phyloP scores from a whole-genome alignment of 441 rosid species.

The Erodium trifolium region DNA sequence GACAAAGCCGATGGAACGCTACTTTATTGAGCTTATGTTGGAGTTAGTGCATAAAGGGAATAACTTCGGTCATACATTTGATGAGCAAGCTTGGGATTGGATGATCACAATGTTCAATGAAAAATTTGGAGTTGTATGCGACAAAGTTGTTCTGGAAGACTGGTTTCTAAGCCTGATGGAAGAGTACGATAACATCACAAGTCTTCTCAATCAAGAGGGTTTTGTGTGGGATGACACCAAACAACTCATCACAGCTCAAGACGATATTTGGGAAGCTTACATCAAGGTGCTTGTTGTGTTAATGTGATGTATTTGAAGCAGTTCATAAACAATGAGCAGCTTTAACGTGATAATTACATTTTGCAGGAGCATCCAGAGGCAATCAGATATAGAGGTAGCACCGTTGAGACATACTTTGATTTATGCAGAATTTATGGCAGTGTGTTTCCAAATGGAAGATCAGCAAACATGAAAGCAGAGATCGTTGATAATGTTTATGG shows the following conservation, averaged over 20 bases:
- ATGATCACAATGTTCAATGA: slow-evolving; percentile 64
- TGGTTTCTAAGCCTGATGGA: slow-evolving; percentile 72
- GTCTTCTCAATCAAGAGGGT: slow-evolving; percentile 58
- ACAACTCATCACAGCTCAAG: slow-evolving; percentile 67
- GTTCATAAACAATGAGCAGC: not conserved
- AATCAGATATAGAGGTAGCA: slow-evolving; percentile 21
- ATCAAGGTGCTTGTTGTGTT: slow-evolving; percentile 43
- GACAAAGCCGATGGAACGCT: slow-evolving; percentile 82
- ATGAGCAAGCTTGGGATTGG: slow-evolving; percentile 76
- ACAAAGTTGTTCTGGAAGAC: slow-evolving; percentile 64
- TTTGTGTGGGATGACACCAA: slow-evolving; percentile 74
- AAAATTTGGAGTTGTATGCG: slow-evolving; percentile 65
- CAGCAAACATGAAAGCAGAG: slow-evolving; percentile 18
- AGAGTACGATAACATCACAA: slow-evolving; percentile 62
- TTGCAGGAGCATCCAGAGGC: slow-evolving; percentile 33
- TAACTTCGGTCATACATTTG: slow-evolving; percentile 67
- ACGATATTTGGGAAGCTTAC: slow-evolving; percentile 52
- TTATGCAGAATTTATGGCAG: slow-evolving; percentile 24
- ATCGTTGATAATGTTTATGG: slow-evolving; percentile 19
- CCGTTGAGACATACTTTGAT: slow-evolving; percentile 23
- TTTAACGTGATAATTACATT: not conserved
- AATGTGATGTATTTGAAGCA: not conserved
- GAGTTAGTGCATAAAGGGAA: slow-evolving; percentile 77
- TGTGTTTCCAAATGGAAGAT: slow-evolving; percentile 14
- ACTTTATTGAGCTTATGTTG: slow-evolving; percentile 77